Conservation (phyloP, 1,284 basidiomycete species). For the Filobasidium uniguttulatum region DNA sequence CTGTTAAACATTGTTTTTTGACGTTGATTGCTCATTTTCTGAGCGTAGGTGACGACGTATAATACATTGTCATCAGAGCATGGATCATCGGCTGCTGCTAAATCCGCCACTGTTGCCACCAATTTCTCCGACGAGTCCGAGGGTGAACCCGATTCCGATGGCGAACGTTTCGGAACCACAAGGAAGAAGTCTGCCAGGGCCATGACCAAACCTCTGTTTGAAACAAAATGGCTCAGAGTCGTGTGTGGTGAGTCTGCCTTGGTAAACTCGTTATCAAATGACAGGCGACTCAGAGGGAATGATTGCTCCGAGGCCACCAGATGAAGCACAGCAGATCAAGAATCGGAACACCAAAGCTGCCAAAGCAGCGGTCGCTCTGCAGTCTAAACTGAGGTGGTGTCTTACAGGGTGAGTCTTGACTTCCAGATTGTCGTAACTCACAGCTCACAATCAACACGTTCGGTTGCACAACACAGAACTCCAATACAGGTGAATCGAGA, state of each 20-base stretch:
- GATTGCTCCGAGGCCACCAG: slow-evolving; percentile 37
- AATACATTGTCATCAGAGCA: slow-evolving; percentile 63
- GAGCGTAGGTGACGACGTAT: slow-evolving; percentile 55
- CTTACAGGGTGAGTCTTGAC: slow-evolving; percentile 46
- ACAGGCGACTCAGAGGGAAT: no score
- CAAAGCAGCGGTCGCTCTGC: slow-evolving; percentile 63
- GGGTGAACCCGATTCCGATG: slow-evolving; percentile 15
- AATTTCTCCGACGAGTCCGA: slow-evolving; percentile 15
- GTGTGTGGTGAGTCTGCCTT: slow-evolving; percentile 52
- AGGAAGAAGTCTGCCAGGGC: slow-evolving; percentile 26
- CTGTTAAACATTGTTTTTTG: background rate
- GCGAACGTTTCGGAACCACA: slow-evolving; percentile 21
- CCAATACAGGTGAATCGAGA: slow-evolving; percentile 53
- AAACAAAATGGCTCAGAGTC: slow-evolving; percentile 68
- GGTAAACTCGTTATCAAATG: no score
- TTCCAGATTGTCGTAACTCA: background rate
- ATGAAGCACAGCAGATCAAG: slow-evolving; percentile 97
- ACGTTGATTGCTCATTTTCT: background rate
- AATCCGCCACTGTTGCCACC: slow-evolving; percentile 1
- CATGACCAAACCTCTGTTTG: slow-evolving; percentile 47
- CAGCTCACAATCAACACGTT: background rate
- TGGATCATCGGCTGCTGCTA: slow-evolving; percentile 21
- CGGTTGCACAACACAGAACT: slow-evolving; percentile 41
- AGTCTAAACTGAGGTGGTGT: slow-evolving; percentile 73
- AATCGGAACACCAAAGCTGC: slow-evolving; percentile 72